Evolutionary conservation across 352 stramenopile genomes (phyloP).

Genomic region (Phytophthora sojae): DNA sequence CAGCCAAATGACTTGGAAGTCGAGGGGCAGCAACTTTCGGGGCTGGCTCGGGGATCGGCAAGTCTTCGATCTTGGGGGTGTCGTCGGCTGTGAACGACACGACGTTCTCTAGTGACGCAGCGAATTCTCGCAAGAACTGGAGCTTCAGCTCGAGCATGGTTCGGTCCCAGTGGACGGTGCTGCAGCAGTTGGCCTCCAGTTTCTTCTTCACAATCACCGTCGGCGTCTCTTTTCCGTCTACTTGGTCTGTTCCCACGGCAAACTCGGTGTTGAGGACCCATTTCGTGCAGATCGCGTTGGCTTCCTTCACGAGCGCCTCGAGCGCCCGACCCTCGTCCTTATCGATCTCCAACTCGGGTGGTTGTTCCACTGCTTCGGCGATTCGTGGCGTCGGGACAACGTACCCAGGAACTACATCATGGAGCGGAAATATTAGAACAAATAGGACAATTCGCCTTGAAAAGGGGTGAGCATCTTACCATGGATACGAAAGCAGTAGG

Average conservation of each 20-base stretch:
- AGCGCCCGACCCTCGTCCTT: conserved; percentile 30
- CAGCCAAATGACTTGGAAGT: conserved; percentile 22
- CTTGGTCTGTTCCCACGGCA: conserved; percentile 20
- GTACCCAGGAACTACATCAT: conserved; percentile 31
- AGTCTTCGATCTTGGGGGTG: conserved; percentile 28
- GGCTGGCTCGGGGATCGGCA: conserved; percentile 15
- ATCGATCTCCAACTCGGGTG: conserved; percentile 29
- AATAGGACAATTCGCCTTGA: neutral
- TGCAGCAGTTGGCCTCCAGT: conserved; percentile 48
- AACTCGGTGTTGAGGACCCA: conserved; percentile 65
- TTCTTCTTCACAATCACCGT: conserved; percentile 60
- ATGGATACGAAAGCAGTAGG: conserved; percentile 56
- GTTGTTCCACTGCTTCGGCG: conserved; percentile 35
- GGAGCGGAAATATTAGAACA: neutral
- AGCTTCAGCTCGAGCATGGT: conserved; percentile 58
- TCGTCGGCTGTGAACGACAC: conserved; percentile 29
- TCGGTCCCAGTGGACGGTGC: conserved; percentile 51
- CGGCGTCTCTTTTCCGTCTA: neutral
- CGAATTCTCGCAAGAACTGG: conserved; percentile 54
- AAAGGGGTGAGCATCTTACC: conserved; percentile 25
- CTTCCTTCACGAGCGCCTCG: conserved; percentile 55
- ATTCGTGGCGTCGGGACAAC: conserved; percentile 27
- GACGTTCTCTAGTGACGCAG: conserved; percentile 47
- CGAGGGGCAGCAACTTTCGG: conserved; percentile 27
- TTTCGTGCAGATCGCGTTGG: conserved; percentile 65